Base-by-base conservation (phyloP, 2,329 filamentous ascomycete genomes). In the Epichloe uncinata region DNA sequence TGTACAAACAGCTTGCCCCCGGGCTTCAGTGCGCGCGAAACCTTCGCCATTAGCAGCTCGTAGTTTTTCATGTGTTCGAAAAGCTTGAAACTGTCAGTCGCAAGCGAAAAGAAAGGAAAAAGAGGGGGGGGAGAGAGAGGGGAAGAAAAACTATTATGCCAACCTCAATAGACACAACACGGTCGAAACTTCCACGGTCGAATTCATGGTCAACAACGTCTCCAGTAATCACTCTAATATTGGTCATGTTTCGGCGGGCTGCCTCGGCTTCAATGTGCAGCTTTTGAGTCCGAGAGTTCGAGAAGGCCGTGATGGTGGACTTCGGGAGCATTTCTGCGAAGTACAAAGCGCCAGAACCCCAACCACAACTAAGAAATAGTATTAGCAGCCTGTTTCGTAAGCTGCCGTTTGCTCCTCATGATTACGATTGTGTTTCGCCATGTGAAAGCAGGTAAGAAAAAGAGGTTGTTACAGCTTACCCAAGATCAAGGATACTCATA, bases 41-140 rank as follows among this genome's bases (percentile, higher is more conserved):
- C 66, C 63, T 86, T 86, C 42, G 73, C 72, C 67, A 86, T 76
- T 22, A 86, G 73, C 12, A 79, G 67, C 54, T 82, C 75, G 63
- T 86, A 85, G 63, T 86, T 86, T 63, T 86, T 86, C 82, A 86
- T 85, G 63, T 86, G 83, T 62, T 86, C 82, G 59, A 87, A 85
- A 12, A 86, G 71, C 72, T 85, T 16, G 15, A 40, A 8, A 49
- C 18, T 44, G 34, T 45, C 22, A 52, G 35, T 35, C 9, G 41
- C 18, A 15, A 18, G 11, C 16, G 12, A 15, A 16, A 20, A 8
- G 22, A 30, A 30, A 30, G 26, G 26, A 8, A 30, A 3, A 30
- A 30, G 26, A 9, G 26, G 7, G 7, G 5, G 1, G 26, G 3
- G 7, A 26, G 22, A 26, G 22, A 1, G 7, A 3, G 26, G 8